Base-by-base conservation (phyloP, 2,329 filamentous ascomycete genomes). In the Aspergillus puulaauensis region DNA sequence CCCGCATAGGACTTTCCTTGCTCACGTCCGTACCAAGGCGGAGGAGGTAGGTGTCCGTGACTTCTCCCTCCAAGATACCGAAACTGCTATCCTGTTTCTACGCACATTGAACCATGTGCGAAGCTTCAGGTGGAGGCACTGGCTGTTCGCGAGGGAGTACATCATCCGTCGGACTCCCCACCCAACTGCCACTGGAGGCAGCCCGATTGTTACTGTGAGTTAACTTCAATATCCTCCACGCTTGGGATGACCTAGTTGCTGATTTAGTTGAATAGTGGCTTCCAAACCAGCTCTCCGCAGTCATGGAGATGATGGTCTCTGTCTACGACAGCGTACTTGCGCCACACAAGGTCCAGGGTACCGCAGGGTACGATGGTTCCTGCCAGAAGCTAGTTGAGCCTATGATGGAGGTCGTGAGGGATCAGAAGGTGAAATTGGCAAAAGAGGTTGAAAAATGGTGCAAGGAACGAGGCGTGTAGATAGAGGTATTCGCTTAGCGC, bases 1-100 rank as follows among this genome's bases (percentile, higher is more conserved):
- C 54, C 93, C 96, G 67, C 93, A 98, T 73, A 87, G 92, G 43
- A 85, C 88, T 64, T 97, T 97, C 74, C 82, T 98, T 35, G 83
- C 86, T 61, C 88, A 87, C 69, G 89, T 96, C 21, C 79, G 79
- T 44, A 76, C 78, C 41, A 78, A 77, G 44, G 76, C 83, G 1
- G 76, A 79, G 76, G 82, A 78, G 54, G 61, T 80, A 19, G 72
- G 70, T 12, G 73, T 80, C 11, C 72, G 68, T 43, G 62, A 73
- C 6, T 80, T 70, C 50, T 66, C 70, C 2, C 61, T 73, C 21
- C 61, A 73, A 24, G 73, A 78, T 51, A 69, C 70, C 3, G 73
- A 77, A 58, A 75, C 77, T 0, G 69, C 73, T 0, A 73, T 78
- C 4, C 68, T 80, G 1, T 77, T 79, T 58, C 69, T 80, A n/a